Evolutionary conservation across 2,329 filamentous ascomycete genomes (phyloP).

Genomic region (Hypoxylon sp.): DNA sequence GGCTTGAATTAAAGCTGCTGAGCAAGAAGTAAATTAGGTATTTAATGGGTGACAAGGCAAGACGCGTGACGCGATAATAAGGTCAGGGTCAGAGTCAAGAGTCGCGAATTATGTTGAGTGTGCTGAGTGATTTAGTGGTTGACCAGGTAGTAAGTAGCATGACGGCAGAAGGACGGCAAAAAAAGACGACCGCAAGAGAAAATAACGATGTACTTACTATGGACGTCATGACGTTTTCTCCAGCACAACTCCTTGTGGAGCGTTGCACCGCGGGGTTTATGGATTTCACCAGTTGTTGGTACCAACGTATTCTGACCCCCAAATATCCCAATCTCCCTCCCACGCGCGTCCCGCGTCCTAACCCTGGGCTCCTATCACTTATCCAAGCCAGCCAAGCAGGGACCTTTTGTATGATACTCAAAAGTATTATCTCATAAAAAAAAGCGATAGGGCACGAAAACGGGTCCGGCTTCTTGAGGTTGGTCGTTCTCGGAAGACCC

Average conservation of each 20-base stretch:
- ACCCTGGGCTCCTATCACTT: constrained; percentile 30
- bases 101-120: constrained; percentile 2
- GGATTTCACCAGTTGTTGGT: constrained; percentile 8
- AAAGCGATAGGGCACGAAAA: constrained; percentile 28
- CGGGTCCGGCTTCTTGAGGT: constrained; percentile 6
- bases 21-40: constrained; percentile 10
- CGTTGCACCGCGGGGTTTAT: constrained; percentile 43
- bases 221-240: constrained; percentile 54
- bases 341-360: constrained; percentile 40
- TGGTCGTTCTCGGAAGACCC: constrained; percentile 8
- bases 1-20: constrained; percentile 19
- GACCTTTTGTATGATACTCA: constrained; percentile 38
- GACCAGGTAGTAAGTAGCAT: constrained; percentile 4
- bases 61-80: constrained; percentile 38
- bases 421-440: constrained; percentile 42
- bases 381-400: constrained; percentile 41
- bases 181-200: constrained; percentile 16
- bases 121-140: background rate
- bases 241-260: constrained; percentile 36
- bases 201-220: constrained; percentile 52
- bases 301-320: constrained; percentile 36
- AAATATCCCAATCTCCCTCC: constrained; percentile 44
- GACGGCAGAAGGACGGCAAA: constrained; percentile 7
- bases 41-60: constrained; percentile 13
- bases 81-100: constrained; percentile 7